Percentiles rank a stretch among this genome's conserved stretches.
phyloP scores from a whole-genome alignment of 805 yeast species.

The Blastobotrys muscicola region DNA sequence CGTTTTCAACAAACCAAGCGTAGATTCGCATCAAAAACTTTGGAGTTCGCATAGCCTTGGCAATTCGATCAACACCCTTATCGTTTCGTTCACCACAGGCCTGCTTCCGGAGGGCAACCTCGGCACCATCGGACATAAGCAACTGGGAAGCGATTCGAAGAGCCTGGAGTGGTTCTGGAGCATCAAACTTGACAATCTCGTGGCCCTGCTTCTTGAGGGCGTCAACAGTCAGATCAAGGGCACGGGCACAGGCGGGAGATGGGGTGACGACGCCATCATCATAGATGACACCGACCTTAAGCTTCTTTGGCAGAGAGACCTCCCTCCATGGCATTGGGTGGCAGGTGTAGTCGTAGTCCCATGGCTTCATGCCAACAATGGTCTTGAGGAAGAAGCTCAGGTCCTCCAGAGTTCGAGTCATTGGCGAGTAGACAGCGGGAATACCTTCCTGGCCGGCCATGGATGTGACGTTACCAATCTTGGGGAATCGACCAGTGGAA shows the following conservation, averaged over 20 bases:
- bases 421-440: constrained; percentile 35
- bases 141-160: constrained; percentile 44
- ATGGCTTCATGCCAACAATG: constrained; percentile 41
- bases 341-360: constrained; percentile 42
- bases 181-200: constrained; percentile 35
- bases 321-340: constrained; percentile 44
- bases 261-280: constrained; percentile 44
- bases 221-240: constrained; percentile 30
- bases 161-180: constrained; percentile 47
- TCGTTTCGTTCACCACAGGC: constrained; percentile 29
- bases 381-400: constrained; percentile 40
- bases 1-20: constrained; percentile 27
- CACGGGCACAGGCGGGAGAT: constrained; percentile 38
- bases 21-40: constrained; percentile 26
- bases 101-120: constrained; percentile 20
- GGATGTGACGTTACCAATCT: constrained; percentile 30
- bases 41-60: constrained; percentile 27
- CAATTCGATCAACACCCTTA: constrained; percentile 28
- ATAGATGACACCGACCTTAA: constrained; percentile 40
- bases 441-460: constrained; percentile 42
- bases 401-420: constrained; percentile 41
- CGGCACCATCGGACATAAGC: constrained; percentile 29
- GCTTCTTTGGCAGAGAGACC: constrained; percentile 29
- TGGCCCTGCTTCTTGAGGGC: constrained; percentile 38
- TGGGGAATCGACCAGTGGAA: constrained; percentile 42